Conservation (phyloP, 345 rosid genomes). For the Eucalyptus sideroxylon region DNA sequence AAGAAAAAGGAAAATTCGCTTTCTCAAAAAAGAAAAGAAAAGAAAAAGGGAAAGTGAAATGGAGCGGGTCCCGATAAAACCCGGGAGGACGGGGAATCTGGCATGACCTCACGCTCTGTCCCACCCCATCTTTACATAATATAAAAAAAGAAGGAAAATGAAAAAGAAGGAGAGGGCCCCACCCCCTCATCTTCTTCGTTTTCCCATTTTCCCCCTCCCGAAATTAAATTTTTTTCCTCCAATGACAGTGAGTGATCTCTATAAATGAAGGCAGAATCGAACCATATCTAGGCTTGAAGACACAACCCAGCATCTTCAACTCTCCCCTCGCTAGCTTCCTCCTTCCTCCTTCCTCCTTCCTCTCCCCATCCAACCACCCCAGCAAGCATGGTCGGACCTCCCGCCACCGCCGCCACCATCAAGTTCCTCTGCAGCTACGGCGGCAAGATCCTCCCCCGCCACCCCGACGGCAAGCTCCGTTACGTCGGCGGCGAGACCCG, state of each 20-base stretch:
- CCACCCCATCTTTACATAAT: background rate
- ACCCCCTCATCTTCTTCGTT: background rate
- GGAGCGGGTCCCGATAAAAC: background rate
- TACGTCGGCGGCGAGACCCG: constrained; percentile 85
- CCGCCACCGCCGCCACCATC: constrained; percentile 12
- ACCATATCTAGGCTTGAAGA: constrained; percentile 27
- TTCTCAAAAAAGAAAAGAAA: background rate
- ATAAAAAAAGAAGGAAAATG: background rate
- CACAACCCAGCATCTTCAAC: background rate
- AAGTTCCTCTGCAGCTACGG: constrained; percentile 89
- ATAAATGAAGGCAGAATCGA: constrained; percentile 19
- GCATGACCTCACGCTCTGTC: background rate
- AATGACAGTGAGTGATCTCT: background rate
- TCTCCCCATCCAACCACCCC: background rate
- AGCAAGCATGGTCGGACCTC: constrained; percentile 26
- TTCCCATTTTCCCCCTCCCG: background rate
- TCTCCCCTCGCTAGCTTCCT: background rate
- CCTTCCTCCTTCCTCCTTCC: background rate
- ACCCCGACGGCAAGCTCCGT: constrained; percentile 81
- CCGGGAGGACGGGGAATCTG: background rate
- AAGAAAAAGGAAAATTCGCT: background rate
- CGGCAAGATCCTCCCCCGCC: constrained; percentile 77
- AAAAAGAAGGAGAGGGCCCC: background rate
- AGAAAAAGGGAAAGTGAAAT: background rate
- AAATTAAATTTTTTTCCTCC: background rate